Conservation (phyloP, 352 stramenopile genomes). For the Phytophthora litchii region DNA sequence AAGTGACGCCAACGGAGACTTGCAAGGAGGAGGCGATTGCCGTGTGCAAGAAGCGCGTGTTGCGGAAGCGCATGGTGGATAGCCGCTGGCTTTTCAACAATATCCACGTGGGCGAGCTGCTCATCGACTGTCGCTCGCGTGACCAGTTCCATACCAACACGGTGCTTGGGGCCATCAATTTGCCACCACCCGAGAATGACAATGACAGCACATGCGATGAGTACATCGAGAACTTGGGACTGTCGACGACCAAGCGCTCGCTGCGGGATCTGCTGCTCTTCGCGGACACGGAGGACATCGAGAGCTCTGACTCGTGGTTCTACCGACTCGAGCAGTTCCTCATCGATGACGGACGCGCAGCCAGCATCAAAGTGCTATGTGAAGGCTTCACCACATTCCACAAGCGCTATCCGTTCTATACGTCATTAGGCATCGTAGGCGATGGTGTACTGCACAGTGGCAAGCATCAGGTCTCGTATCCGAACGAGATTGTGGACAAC, state of each 20-base stretch:
- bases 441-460: constrained; percentile 37
- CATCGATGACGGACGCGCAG: constrained; percentile 48
- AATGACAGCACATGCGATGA: constrained; percentile 15
- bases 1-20: constrained; percentile 11
- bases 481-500: constrained; percentile 69
- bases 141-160: constrained; percentile 44
- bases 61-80: constrained; percentile 42
- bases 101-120: constrained; percentile 60
- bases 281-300: constrained; percentile 36
- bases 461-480: constrained; percentile 56
- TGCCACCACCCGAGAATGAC: constrained; percentile 47
- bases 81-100: constrained; percentile 81
- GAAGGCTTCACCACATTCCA: constrained; percentile 52
- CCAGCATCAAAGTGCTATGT: constrained; percentile 48
- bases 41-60: constrained; percentile 17
- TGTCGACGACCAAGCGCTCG: constrained; percentile 40
- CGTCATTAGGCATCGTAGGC: constrained; percentile 28
- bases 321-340: constrained; percentile 48
- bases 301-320: constrained; percentile 39
- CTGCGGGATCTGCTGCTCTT: constrained; percentile 66
- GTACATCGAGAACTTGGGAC: constrained; percentile 26
- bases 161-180: constrained; percentile 55
- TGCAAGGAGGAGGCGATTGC: not conserved
- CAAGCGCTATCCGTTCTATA: constrained; percentile 74
- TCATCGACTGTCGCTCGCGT: constrained; percentile 58